Conservation (phyloP, 2,329 filamentous ascomycete species). For the Hypoxylon sp. region DNA sequence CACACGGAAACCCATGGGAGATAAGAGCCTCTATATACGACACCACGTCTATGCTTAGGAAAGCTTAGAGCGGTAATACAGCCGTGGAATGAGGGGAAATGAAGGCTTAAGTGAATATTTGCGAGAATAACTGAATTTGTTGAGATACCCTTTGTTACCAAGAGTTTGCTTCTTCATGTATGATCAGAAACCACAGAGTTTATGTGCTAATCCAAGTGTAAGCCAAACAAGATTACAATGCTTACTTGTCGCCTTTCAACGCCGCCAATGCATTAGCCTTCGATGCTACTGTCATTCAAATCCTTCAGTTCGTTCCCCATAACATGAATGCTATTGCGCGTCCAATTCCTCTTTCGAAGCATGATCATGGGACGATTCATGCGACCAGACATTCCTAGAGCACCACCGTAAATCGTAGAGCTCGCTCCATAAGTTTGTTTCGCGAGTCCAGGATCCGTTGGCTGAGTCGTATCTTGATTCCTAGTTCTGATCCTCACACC, state of each 20-base stretch:
- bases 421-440: background rate
- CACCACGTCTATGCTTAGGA: constrained; percentile 60
- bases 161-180: constrained; percentile 27
- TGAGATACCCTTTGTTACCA: constrained; percentile 42
- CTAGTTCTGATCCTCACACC: background rate
- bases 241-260: constrained; percentile 40
- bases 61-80: constrained; percentile 42
- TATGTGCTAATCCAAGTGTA: constrained; percentile 21
- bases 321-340: constrained; percentile 2
- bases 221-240: constrained; percentile 29
- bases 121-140: constrained; percentile 29
- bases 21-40: constrained; percentile 72
- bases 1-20: constrained; percentile 72
- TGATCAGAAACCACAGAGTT: constrained; percentile 25
- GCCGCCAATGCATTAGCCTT: constrained; percentile 37
- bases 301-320: background rate
- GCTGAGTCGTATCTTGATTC: background rate
- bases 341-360: background rate
- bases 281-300: constrained; percentile 20
- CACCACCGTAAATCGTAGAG: background rate
- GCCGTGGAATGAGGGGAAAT: constrained; percentile 11
- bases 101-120: constrained; percentile 7
- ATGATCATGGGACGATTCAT: background rate
- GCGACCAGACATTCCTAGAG: background rate
- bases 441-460: background rate